Evolutionary conservation across 192 early-diverging fungal species (phyloP), one percentile per base, ranked within the genome.

Genomic region (Chytriomyces hyalinus): DNA sequence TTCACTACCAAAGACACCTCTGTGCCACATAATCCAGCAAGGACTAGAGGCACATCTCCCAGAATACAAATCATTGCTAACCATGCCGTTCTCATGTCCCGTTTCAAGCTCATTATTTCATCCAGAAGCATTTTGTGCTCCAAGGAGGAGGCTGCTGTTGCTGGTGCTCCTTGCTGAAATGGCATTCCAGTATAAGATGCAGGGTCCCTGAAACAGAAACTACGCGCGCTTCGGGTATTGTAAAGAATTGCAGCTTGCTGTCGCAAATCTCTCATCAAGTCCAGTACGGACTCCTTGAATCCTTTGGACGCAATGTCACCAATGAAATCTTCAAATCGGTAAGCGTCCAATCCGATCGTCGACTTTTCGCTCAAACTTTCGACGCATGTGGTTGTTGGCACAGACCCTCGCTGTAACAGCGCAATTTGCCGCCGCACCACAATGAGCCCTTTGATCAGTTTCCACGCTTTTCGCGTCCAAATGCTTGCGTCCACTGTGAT

Each of bases 241-340:
- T 36, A 36, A 36, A 36, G 36, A 36, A 65, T 26, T 13, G 11
- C 11, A 26, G 11, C 63, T 26, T 26, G 11, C 63, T 26, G n/a
- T 13, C 63, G 26, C 11, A 26, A 11, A 15, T 68, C 48, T n/a
- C 49, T 36, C 67, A 20, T 45, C 47, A 68, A 11, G 44, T 15
- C 67, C 43, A 20, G 17, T 6, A 45, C 15, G 43, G 48, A 49
- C 1, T 71, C 70, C 26, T 26, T 24, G 4, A 71, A 51, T 2
- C 70, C 70, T 17, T 71, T 50, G 15, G 8, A 15, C 17, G 43
- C 53, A 13, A 71, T 15, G 6, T 63, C 71, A 7, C 44, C 71
- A 8, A 73, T 6, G 26, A 73, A 73, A 26, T 73, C 61, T 44
- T 63, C 60, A 61, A 73, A 24, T 28, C 71, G 60, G 47, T 73